phyloP scores from a whole-genome alignment of 2,329 filamentous ascomycete species.

The Aspergillus sergii region DNA sequence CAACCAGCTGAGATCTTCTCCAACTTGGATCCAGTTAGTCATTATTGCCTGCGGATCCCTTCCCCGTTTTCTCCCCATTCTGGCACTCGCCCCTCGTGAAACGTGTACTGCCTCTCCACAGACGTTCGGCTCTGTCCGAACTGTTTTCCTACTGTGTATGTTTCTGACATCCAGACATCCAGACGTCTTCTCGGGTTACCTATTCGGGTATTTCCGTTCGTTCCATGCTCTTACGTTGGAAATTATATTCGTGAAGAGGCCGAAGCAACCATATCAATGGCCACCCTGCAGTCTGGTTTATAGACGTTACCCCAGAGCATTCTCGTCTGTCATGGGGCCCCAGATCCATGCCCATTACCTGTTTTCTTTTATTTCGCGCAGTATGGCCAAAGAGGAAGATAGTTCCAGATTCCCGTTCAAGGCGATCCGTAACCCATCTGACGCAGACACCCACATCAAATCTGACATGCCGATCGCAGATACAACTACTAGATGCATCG shows the following conservation, averaged over 20 bases:
- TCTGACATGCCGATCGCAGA: neutral
- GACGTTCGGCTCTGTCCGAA: neutral
- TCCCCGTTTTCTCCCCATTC: neutral
- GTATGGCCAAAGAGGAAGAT: neutral
- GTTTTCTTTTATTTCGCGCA: neutral
- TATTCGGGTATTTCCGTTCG: conserved; percentile 9
- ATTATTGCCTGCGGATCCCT: neutral
- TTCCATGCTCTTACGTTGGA: neutral
- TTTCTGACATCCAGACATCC: neutral
- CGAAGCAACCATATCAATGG: neutral
- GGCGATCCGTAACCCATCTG: neutral
- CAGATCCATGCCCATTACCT: neutral
- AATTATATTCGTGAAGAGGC: neutral
- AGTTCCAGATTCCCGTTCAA: neutral
- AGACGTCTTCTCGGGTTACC: conserved; percentile 5
- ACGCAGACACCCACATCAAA: neutral
- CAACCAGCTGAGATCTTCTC: neutral
- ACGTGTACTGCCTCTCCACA: conserved; percentile 7
- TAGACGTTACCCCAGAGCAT: neutral
- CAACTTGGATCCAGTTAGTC: neutral
- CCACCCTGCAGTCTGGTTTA: neutral
- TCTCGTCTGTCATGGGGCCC: neutral
- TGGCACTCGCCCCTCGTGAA: neutral
- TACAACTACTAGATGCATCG: neutral
- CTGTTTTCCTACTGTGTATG: neutral